Conservation (phyloP, 768 basidiomycete genomes). For the Xanthoconium stramineum region DNA sequence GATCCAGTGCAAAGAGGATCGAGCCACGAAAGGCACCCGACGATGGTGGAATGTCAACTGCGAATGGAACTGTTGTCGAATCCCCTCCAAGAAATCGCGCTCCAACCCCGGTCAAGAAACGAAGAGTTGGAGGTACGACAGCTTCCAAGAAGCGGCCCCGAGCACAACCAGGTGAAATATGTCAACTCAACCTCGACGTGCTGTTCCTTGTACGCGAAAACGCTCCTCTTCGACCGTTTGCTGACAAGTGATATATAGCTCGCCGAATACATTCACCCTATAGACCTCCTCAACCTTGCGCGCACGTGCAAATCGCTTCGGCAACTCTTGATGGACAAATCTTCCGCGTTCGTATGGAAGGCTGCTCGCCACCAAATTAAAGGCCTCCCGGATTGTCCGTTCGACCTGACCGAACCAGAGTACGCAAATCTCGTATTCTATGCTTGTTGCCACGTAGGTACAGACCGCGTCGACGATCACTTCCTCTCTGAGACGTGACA, state of each 20-base stretch:
- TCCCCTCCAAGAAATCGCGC: no score
- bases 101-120: no score
- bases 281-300: no score
- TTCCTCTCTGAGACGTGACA: background rate
- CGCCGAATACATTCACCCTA: background rate
- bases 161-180: no score
- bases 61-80: no score
- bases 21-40: no score
- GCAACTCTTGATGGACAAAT: background rate
- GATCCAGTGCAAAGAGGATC: no score
- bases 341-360: background rate
- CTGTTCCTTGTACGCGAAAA: background rate
- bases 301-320: background rate
- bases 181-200: no score
- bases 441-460: background rate
- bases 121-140: no score
- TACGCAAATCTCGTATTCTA: background rate
- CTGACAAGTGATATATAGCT: background rate
- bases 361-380: background rate
- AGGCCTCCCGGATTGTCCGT: background rate
- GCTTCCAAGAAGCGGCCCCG: no score
- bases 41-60: no score
- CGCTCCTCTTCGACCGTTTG: no score
- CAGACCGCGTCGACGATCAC: background rate
- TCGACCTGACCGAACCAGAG: slow-evolving; percentile 1